phyloP scores from a whole-genome alignment of 2,329 filamentous ascomycete species.

The Xylariaceae sp. region DNA sequence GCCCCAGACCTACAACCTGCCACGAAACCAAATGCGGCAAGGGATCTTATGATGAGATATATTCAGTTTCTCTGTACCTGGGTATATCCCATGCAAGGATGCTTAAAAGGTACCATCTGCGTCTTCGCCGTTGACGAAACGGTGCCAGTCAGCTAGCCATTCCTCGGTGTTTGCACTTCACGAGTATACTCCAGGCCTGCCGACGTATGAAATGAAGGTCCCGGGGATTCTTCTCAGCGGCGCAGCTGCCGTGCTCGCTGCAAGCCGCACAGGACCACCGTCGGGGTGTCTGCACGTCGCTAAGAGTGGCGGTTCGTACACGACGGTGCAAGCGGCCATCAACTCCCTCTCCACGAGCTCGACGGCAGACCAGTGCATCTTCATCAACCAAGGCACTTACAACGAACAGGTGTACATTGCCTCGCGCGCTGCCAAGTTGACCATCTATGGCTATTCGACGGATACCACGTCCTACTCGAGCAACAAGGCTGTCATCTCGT shows the following conservation, averaged over 20 bases:
- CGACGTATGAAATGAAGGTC: slow-evolving; percentile 11
- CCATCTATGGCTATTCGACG: slow-evolving; percentile 54
- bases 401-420: slow-evolving; percentile 53
- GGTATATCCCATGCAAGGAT: too few species aligned
- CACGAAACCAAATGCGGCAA: slow-evolving; percentile 15
- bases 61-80: too few species aligned
- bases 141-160: too few species aligned
- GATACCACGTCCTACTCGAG: slow-evolving; percentile 45
- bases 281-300: slow-evolving; percentile 46
- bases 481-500: slow-evolving; percentile 53
- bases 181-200: too few species aligned
- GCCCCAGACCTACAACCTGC: too few species aligned
- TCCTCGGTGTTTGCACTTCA: too few species aligned
- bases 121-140: background rate
- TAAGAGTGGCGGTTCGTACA: slow-evolving; percentile 33
- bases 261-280: slow-evolving; percentile 36
- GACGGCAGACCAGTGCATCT: slow-evolving; percentile 48
- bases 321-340: slow-evolving; percentile 50
- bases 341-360: slow-evolving; percentile 49
- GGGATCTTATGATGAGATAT: background rate
- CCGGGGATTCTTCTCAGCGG: slow-evolving; percentile 7
- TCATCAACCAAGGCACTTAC: slow-evolving; percentile 57
- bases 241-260: slow-evolving; percentile 21
- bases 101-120: slow-evolving; percentile 5
- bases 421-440: slow-evolving; percentile 41